phyloP scores from a whole-genome alignment of 495 filamentous ascomycete species.

The Hyaloscypha finlandica region DNA sequence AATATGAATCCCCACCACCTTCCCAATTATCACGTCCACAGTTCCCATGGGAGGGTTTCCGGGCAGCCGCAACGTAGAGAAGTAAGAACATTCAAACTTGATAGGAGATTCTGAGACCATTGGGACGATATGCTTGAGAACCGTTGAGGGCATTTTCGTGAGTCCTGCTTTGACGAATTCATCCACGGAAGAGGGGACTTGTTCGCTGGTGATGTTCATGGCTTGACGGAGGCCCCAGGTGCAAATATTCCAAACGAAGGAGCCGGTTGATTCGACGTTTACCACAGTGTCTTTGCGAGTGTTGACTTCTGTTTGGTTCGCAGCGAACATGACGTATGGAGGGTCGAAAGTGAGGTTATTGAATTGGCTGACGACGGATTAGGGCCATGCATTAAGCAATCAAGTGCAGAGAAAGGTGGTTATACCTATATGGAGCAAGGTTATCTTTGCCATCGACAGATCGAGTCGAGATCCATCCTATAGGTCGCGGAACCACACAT shows the following conservation, averaged over 20 bases:
- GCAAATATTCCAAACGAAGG: conserved; percentile 60
- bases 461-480: background rate
- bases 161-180: conserved; percentile 52
- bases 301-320: conserved; percentile 48
- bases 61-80: conserved; percentile 51
- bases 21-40: conserved; percentile 57
- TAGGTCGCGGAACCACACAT: background rate
- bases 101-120: conserved; percentile 56
- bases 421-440: conserved; percentile 51
- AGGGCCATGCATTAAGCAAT: too few species aligned
- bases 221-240: conserved; percentile 53
- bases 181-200: conserved; percentile 44
- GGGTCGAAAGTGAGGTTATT: conserved; percentile 63
- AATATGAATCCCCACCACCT: conserved; percentile 57
- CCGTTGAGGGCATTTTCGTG: conserved; percentile 47
- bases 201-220: conserved; percentile 52
- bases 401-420: too few species aligned
- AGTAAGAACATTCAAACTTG: conserved; percentile 58
- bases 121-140: conserved; percentile 19
- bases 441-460: conserved; percentile 39
- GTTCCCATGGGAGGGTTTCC: conserved; percentile 55
- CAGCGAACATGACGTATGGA: conserved; percentile 57
- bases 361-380: conserved; percentile 42
- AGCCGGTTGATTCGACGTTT: conserved; percentile 54
- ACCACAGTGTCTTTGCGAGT: conserved; percentile 53